A percentile compares a stretch with the other conserved stretches of the same genome.
These are phyloP conservation scores for Ustilago xerochloae DNA, from an alignment of 1,284 basidiomycete species.

Conservation along the genomic window DNA sequence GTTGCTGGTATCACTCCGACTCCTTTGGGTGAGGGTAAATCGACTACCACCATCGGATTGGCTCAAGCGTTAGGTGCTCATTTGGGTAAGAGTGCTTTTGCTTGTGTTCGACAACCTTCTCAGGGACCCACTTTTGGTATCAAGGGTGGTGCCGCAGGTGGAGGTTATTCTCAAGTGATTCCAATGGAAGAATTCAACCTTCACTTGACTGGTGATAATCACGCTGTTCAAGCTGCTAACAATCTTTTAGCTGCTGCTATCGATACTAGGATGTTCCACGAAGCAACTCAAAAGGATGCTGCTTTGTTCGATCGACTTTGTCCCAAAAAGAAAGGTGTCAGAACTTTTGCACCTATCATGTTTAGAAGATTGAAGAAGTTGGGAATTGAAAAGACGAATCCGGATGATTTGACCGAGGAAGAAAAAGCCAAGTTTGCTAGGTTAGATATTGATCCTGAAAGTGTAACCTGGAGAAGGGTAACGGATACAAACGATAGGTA, in stretches of 20 bases:
- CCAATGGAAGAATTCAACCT: constrained; percentile 99
- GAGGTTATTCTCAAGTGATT: constrained; percentile 98
- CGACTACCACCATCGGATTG: constrained; percentile 96
- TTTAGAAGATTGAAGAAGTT: constrained; percentile 93
- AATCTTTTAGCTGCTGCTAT: constrained; percentile 95
- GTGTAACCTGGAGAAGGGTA: constrained; percentile 97
- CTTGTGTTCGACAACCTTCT: constrained; percentile 98
- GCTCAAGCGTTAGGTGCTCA: constrained; percentile 97
- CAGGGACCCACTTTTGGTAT: constrained; percentile 99
- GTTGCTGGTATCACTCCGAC: constrained; percentile 98
- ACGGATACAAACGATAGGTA: constrained; percentile 97
- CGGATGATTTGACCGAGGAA: constrained; percentile 89
- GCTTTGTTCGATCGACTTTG: constrained; percentile 91
- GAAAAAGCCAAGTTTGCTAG: constrained; percentile 90
- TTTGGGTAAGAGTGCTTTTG: constrained; percentile 90
- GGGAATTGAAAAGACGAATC: constrained; percentile 93
- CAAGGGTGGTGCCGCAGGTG: constrained; percentile 98
- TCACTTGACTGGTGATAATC: constrained; percentile 97
- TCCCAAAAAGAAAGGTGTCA: constrained; percentile 91
- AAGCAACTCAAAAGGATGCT: constrained; percentile 94
- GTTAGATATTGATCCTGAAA: constrained; percentile 88
- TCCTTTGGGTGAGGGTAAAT: constrained; percentile 97
- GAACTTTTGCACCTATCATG: constrained; percentile 96
- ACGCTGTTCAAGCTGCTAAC: constrained; percentile 97
- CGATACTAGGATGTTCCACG: constrained; percentile 98